phyloP scores from a whole-genome alignment of 306 rosid genomes.

The Betula pendula region DNA sequence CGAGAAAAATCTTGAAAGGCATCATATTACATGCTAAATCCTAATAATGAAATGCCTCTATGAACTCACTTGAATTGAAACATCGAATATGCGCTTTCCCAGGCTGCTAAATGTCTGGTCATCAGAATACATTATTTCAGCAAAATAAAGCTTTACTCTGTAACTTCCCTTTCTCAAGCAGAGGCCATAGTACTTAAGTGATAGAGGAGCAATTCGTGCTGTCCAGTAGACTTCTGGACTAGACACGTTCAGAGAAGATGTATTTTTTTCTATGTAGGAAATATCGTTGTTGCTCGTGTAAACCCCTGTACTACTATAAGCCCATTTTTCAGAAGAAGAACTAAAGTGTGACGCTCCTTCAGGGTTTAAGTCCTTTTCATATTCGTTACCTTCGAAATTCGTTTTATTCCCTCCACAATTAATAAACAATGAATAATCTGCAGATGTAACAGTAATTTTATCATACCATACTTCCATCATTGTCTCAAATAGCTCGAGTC shows the following conservation, averaged over 20 bases:
- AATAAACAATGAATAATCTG: constrained; percentile 64
- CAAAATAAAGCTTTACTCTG: constrained; percentile 71
- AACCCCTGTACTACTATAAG: constrained; percentile 65
- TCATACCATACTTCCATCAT: constrained; percentile 2
- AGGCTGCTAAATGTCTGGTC: constrained; percentile 41
- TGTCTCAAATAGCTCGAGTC: constrained; percentile 4
- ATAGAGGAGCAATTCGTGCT: constrained; percentile 59
- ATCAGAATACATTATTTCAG: constrained; percentile 59
- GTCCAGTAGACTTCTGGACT: constrained; percentile 38
- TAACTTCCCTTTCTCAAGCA: constrained; percentile 66
- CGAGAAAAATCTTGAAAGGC: neutral
- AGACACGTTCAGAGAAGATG: constrained; percentile 28
- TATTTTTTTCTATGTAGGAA: constrained; percentile 28
- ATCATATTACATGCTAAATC: neutral
- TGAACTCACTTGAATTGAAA: constrained; percentile 74
- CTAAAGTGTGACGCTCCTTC: constrained; percentile 42
- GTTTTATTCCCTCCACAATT: constrained; percentile 56
- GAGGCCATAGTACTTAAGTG: constrained; percentile 73
- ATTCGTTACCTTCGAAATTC: constrained; percentile 32
- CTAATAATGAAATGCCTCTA: neutral
- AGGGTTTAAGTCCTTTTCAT: constrained; percentile 40
- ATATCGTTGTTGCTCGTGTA: neutral
- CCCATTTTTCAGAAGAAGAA: constrained; percentile 56
- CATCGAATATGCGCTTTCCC: constrained; percentile 68
- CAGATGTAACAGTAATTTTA: constrained; percentile 14